Percentiles rank a stretch among this genome's conserved stretches.
These are phyloP conservation scores for Diatrype stigma DNA, from an alignment of 2,329 filamentous ascomycete species.

Conservation along the genomic window DNA sequence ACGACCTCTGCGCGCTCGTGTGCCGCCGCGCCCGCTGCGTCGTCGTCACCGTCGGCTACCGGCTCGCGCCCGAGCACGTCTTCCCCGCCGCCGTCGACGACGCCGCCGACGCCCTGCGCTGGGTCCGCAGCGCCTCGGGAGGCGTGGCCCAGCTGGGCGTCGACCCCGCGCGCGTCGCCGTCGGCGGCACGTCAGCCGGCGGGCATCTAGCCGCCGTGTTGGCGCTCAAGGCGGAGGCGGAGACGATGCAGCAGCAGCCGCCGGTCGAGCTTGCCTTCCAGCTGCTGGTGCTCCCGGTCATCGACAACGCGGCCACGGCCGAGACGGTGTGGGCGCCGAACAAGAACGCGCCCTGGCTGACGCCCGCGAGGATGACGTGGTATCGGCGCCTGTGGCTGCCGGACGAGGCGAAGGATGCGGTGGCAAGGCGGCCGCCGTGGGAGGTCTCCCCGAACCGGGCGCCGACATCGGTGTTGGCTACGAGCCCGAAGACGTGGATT, in stretches of 20 bases:
- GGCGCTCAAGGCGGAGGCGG: background rate
- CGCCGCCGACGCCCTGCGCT: constrained; percentile 2
- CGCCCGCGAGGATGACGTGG: constrained; percentile 29
- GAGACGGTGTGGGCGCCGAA: constrained; percentile 11
- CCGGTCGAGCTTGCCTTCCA: constrained; percentile 3
- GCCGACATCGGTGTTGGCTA: constrained; percentile 13
- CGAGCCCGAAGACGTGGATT: constrained; percentile 28
- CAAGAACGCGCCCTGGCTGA: constrained; percentile 28
- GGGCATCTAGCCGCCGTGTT: background rate
- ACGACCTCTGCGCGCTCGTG: constrained; percentile 3
- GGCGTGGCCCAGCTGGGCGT: background rate
- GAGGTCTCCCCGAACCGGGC: constrained; percentile 27
- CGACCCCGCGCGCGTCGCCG: constrained; percentile 2
- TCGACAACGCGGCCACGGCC: constrained; percentile 30
- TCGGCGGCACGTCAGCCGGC: constrained; percentile 7
- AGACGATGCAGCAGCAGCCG: background rate
- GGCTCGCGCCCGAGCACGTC: constrained; percentile 7
- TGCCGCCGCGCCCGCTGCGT: constrained; percentile 2
- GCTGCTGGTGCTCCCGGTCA: constrained; percentile 27
- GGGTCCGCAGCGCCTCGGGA: constrained; percentile 1
- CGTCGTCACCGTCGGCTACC: constrained; percentile 4
- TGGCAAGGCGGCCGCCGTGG: constrained; percentile 13
- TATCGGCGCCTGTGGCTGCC: constrained; percentile 32
- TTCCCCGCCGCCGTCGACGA: constrained; percentile 9
- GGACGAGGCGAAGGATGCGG: constrained; percentile 12